Percentiles rank a stretch among this genome's conserved stretches.
phyloP scores from a whole-genome alignment of 2,329 filamentous ascomycete species.

The Dryadomyces quercus-mongolicae region DNA sequence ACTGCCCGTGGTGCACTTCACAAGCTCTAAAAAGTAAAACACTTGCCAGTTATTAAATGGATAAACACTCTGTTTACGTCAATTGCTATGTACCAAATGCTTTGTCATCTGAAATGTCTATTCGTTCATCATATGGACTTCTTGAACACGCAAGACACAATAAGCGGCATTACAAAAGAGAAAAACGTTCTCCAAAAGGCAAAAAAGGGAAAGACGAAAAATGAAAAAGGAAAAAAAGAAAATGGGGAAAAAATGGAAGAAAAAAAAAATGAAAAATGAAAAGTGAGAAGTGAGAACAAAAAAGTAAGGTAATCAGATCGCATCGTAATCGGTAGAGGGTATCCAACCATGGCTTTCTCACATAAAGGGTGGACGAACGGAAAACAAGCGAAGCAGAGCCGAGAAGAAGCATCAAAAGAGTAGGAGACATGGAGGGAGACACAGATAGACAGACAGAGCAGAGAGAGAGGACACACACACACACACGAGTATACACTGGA shows the following conservation, averaged over 20 bases:
- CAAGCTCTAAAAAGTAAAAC: too few species aligned
- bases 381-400: background rate
- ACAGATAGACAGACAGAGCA: background rate
- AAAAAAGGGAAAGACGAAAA: background rate
- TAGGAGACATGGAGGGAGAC: background rate
- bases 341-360: slow-evolving; percentile 1
- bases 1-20: background rate
- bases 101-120: slow-evolving; percentile 1
- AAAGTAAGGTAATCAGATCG: background rate
- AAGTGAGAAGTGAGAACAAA: background rate
- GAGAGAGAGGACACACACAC: background rate
- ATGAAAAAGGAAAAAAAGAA: background rate
- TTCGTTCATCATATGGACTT: slow-evolving; percentile 4
- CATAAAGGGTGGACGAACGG: background rate
- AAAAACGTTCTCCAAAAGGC: background rate
- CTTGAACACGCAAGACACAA: background rate
- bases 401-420: background rate
- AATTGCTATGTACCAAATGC: background rate
- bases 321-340: slow-evolving; percentile 1
- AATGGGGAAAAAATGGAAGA: background rate
- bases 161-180: background rate
- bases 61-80: background rate
- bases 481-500: too few species aligned
- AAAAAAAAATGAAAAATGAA: background rate
- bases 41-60: background rate